Evolutionary conservation across 1,284 basidiomycete genomes (phyloP), one percentile per base, ranked within the genome.

Genomic region (Papiliotrema flavescens): DNA sequence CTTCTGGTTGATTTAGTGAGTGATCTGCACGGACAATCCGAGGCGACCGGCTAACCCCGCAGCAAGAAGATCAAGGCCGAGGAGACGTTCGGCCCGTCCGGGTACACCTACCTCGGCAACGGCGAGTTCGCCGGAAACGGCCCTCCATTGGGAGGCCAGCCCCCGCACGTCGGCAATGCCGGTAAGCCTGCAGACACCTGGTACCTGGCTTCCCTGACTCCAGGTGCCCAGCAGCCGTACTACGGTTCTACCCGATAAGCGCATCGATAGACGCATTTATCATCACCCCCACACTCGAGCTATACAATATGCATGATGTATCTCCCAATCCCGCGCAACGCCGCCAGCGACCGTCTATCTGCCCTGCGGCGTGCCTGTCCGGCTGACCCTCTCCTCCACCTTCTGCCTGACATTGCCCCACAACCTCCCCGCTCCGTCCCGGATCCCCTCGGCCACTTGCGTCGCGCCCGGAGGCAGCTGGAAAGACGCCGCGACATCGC

Each of bases 341-440:
- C n/a, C n/a, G n/a, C n/a, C n/a, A n/a, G n/a, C 11, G 28, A 32
- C 28, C 11, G 28, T 32, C 28, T 32, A 32, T 32, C 28, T 32
- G 6, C 28, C 60, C 20, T 56, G 63, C 3, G 75, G 76, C 32
- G 76, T 75, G 6, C 63, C 66, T 2, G 64, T 62, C 26, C 76
- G 55, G 60, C 91, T 90, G 35, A 93, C 91, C 1, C 90, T 88
- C 70, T 92, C 89, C 76, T 93, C 91, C 45, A 94, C 90, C 1
- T 88, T 87, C 68, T 90, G 89, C 77, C 86, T 87, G 44, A 96
- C 87, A 73, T 88, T 92, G 17, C 88, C 91, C 64, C 95, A 80
- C 61, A 97, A 79, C 73, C 84, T 89, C 70, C 85, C 84, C 39
- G 95, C 86, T 2, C 91, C 90, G 67, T 79, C 79, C 17, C 76